Evolutionary conservation across 1,284 basidiomycete genomes (phyloP).

Genomic region (Lignosus rhinocerotis): DNA sequence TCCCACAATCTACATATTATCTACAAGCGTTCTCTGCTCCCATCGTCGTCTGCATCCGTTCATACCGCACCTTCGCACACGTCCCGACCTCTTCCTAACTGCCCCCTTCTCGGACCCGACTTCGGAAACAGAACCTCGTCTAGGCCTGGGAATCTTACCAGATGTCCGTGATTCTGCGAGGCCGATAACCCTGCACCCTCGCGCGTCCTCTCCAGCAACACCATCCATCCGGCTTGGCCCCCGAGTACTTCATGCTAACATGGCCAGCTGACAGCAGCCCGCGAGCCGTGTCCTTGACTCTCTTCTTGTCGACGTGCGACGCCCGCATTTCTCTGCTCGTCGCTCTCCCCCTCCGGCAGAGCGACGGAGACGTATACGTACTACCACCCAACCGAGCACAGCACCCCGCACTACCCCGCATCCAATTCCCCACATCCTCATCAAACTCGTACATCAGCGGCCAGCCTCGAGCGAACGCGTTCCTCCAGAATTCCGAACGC

Average conservation of each 20-base stretch:
- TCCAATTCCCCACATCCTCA: not conserved
- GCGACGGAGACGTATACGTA: not conserved
- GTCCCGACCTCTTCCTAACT: no score
- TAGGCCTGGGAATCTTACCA: no score
- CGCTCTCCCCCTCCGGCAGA: not conserved
- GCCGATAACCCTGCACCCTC: not conserved
- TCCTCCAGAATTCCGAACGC: not conserved
- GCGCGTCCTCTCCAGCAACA: not conserved
- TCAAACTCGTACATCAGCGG: not conserved
- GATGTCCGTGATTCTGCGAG: not conserved
- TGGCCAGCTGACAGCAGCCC: not conserved
- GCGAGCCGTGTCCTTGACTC: not conserved
- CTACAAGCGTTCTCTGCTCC: not conserved
- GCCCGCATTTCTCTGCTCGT: not conserved
- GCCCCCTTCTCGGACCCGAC: no score
- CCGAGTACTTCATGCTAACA: not conserved
- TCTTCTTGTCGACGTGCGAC: not conserved
- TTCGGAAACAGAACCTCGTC: no score
- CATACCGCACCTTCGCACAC: no score
- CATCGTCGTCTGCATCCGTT: no score
- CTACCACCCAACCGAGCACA: not conserved
- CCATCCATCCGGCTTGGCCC: not conserved
- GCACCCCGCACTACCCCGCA: conserved; percentile 8
- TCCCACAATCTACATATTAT: not conserved
- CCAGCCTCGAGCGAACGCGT: not conserved